These are phyloP conservation scores for Kluyveromyces aestuarii DNA, from an alignment of 805 yeast species.

Conservation along the genomic window DNA sequence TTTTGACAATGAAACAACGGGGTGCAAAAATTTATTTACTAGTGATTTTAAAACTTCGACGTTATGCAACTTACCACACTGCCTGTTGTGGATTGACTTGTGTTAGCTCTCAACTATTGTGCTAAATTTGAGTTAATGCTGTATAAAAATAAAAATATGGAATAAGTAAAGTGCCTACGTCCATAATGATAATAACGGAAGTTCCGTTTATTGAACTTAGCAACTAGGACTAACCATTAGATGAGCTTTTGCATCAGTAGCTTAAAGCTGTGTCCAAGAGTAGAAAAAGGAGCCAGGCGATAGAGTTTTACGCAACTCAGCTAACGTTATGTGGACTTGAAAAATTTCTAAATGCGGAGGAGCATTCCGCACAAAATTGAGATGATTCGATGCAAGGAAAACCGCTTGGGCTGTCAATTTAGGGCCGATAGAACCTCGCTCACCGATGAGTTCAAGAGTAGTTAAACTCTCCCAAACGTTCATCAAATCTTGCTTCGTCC, in stretches of 20 bases:
- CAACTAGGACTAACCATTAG: not conserved
- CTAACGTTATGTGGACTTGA: constrained; percentile 42
- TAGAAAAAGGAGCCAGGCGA: constrained; percentile 24
- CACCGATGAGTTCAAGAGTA: constrained; percentile 43
- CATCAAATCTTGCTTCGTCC: constrained; percentile 53
- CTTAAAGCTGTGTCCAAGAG: constrained; percentile 26
- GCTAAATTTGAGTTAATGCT: not conserved
- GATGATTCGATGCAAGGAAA: constrained; percentile 32
- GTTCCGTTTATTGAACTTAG: not conserved
- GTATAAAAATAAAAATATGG: too few species aligned
- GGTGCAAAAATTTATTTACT: not conserved
- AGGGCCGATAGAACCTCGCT: constrained; percentile 35
- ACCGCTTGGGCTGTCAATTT: constrained; percentile 32
- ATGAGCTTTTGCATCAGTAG: not conserved
- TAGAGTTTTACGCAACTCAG: constrained; percentile 35
- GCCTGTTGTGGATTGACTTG: too few species aligned
- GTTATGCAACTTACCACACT: too few species aligned
- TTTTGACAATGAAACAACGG: not conserved
- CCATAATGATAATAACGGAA: not conserved
- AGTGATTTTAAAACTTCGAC: not conserved
- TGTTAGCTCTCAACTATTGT: too few species aligned
- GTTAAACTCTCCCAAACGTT: constrained; percentile 69
- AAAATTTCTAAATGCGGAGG: constrained; percentile 39
- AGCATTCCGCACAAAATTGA: constrained; percentile 29
- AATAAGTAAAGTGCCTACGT: not conserved